Evolutionary conservation across 2,329 filamentous ascomycete genomes (phyloP), one percentile per base, ranked within the genome.

Genomic region (Curvularia sp.): DNA sequence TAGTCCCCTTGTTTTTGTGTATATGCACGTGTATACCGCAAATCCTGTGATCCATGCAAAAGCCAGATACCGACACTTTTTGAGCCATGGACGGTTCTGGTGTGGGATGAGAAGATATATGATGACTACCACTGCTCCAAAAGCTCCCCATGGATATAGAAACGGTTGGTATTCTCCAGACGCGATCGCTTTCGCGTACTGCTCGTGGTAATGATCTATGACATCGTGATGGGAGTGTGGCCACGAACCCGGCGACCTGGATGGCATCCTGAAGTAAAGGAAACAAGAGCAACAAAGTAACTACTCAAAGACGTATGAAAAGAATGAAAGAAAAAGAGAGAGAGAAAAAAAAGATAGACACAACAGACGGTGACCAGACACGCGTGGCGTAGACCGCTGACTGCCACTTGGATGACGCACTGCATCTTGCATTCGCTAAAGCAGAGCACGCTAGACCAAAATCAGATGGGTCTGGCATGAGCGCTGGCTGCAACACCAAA

Each of bases 71-170:
- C 83, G 80, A 20, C 79, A 68, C 53, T 76, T 79, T 49, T 62
- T 66, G 2, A 82, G 70, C 56, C 75, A 71, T 46, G 72, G 71
- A 24, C 75, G 76, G 30, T 75, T 74, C 42, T 75, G 75, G 59
- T 82, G 79, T n/a, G 83, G 81, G 52, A 86, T 74, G 6, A 85
- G 71, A 15, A 87, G 77, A 55, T 84, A 84, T 10, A 80, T 53
- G n/a, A 86, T 68, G 6, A 83, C 74, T 0, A 80, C 41, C 3
- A 74, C 64, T 1, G 76, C 74, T 13, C 79, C 80, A 2, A 79
- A 43, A 0, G 72, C 68, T 8, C 72, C 75, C 70, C 75, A 81
- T 0, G 81, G 81, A 56, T 81, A 82, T 1, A 80, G 56, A 58
- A 82, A 80, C 4, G 80, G 80, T 35, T 75, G 61, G 22, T 72